phyloP scores from a whole-genome alignment of 2,329 filamentous ascomycete genomes.

The Aspergillus transmontanensis region DNA sequence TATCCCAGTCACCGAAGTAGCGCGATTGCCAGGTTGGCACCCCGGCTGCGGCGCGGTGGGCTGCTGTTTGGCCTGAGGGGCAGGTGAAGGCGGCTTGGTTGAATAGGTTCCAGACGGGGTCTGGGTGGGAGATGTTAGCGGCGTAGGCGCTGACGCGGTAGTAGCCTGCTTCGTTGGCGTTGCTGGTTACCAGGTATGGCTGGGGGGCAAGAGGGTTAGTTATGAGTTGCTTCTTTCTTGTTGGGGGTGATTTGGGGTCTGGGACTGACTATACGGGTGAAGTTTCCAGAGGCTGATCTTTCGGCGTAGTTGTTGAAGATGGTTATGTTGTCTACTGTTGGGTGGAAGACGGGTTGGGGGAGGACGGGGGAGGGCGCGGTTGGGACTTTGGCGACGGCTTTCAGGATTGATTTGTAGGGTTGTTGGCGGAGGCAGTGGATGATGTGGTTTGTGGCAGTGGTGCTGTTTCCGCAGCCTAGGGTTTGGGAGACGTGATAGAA shows the following conservation, averaged over 20 bases:
- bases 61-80: slow-evolving; percentile 44
- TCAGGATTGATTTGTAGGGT: slow-evolving; percentile 40
- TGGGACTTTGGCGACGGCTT: slow-evolving; percentile 40
- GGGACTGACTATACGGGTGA: slow-evolving; percentile 26
- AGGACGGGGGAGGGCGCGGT: slow-evolving; percentile 32
- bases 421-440: slow-evolving; percentile 45
- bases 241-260: too few relatives aligned
- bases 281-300: slow-evolving; percentile 37
- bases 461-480: slow-evolving; percentile 41
- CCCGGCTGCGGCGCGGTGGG: slow-evolving; percentile 34
- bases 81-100: slow-evolving; percentile 52
- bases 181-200: slow-evolving; percentile 49
- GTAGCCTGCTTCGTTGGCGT: slow-evolving; percentile 52
- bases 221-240: too few relatives aligned
- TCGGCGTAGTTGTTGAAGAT: slow-evolving; percentile 48
- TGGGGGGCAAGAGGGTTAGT: background rate
- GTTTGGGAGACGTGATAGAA: slow-evolving; percentile 47
- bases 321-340: slow-evolving; percentile 42
- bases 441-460: slow-evolving; percentile 26
- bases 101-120: slow-evolving; percentile 42
- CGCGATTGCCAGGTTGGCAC: slow-evolving; percentile 51
- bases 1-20: slow-evolving; percentile 55
- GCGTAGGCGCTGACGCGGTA: slow-evolving; percentile 50
- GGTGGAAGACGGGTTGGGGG: slow-evolving; percentile 43
- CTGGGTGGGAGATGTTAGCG: slow-evolving; percentile 42